These are phyloP conservation scores for Diaporthe sp. DNA, from an alignment of 2,329 filamentous ascomycete genomes.

Conservation along the genomic window DNA sequence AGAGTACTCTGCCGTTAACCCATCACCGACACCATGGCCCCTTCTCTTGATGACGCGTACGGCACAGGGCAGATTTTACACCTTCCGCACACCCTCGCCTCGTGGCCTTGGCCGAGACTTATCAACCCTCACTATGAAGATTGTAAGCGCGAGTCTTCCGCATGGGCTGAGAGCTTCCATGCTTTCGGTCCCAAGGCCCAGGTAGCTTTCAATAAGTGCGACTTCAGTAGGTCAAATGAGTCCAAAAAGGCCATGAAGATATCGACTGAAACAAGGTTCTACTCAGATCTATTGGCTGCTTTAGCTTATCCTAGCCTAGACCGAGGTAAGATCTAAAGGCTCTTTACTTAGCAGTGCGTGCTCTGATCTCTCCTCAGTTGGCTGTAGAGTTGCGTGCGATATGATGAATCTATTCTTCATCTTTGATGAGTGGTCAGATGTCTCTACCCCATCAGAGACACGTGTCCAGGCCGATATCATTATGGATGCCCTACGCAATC, in stretches of 20 bases:
- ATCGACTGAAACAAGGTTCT: no score
- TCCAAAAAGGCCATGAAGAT: no score
- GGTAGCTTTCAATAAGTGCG: constrained; percentile 41
- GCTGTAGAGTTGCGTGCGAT: constrained; percentile 30
- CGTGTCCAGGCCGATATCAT: constrained; percentile 34
- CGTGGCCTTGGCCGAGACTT: constrained; percentile 41
- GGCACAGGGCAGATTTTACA: no score
- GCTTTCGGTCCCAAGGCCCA: constrained; percentile 41
- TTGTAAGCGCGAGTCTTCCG: constrained; percentile 30
- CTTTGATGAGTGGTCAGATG: constrained; percentile 45
- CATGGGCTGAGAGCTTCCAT: constrained; percentile 40
- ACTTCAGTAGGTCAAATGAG: constrained; percentile 37
- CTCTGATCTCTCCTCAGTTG: no score
- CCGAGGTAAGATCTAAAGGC: constrained; percentile 32
- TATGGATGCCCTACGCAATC: no score
- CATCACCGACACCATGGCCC: no score
- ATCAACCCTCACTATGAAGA: constrained; percentile 39
- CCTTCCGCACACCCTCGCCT: no score
- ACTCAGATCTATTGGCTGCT: constrained; percentile 38
- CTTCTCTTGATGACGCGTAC: no score
- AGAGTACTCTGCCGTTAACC: no score
- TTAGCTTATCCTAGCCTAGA: constrained; percentile 37
- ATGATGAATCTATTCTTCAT: constrained; percentile 47
- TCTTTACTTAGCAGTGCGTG: no score
- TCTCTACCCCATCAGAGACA: constrained; percentile 26